Evolutionary conservation across 2,329 filamentous ascomycete genomes (phyloP).

Genomic region (Exophiala sp.): DNA sequence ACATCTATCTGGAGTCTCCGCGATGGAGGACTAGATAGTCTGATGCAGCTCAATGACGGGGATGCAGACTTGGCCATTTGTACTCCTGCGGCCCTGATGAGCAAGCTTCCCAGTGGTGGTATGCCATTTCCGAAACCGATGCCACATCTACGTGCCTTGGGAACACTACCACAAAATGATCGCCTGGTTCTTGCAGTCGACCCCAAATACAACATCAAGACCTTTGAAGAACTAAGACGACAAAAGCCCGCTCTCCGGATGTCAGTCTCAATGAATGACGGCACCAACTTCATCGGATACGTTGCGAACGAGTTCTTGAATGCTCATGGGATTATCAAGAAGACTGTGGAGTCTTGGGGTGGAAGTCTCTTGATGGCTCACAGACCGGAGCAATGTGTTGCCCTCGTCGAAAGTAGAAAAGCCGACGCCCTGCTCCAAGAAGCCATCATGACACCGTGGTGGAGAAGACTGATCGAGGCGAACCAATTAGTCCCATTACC

Average conservation of each 20-base stretch:
- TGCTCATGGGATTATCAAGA: constrained; percentile 13
- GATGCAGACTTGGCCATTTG: constrained; percentile 7
- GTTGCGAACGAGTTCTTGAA: constrained; percentile 12
- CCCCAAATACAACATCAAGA: constrained; percentile 10
- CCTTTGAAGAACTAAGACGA: constrained; percentile 8
- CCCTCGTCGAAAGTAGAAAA: constrained; percentile 12
- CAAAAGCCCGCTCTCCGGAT: constrained; percentile 7
- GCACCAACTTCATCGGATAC: constrained; percentile 16
- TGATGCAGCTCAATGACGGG: constrained; percentile 10
- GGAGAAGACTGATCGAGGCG: constrained; percentile 10
- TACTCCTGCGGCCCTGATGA: constrained; percentile 10
- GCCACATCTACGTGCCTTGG: constrained; percentile 13
- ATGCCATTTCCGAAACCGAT: constrained; percentile 4
- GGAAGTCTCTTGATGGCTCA: constrained; percentile 6
- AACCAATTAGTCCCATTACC: constrained; percentile 6
- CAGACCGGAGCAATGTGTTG: constrained; percentile 13
- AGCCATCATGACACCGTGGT: constrained; percentile 19
- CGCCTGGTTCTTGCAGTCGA: constrained; percentile 14
- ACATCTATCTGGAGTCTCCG: constrained; percentile 10
- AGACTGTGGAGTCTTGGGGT: constrained; percentile 10
- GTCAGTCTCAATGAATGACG: constrained; percentile 10
- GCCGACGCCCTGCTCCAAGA: constrained; percentile 15
- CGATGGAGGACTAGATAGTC: constrained; percentile 11
- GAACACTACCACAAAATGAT: constrained; percentile 14
- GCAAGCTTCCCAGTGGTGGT: constrained; percentile 3